Evolutionary conservation across 208 protist species (phyloP).

Genomic region (Porcisia deanei): DNA sequence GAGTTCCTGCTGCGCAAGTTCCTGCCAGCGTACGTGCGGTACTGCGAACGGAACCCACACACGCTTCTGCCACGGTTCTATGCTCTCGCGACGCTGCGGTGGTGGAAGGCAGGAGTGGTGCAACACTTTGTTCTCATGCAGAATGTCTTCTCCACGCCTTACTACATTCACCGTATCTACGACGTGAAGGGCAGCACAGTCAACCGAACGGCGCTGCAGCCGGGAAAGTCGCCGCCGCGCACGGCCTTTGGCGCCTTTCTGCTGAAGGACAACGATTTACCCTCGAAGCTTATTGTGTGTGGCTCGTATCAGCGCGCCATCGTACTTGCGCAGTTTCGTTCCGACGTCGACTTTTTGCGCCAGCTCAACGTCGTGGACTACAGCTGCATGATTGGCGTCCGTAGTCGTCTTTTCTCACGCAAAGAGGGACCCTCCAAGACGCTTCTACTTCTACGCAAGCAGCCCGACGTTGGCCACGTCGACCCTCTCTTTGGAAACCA

Average conservation of each 20-base stretch:
- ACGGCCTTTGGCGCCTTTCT: slow-evolving; percentile 82
- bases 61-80: slow-evolving; percentile 90
- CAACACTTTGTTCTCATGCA: slow-evolving; percentile 92
- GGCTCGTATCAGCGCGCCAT: slow-evolving; percentile 69
- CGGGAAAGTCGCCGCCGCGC: slow-evolving; percentile 55
- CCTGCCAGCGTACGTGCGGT: slow-evolving; percentile 73
- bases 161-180: slow-evolving; percentile 92
- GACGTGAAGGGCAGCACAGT: slow-evolving; percentile 93
- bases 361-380: slow-evolving; percentile 91
- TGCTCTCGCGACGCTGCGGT: slow-evolving; percentile 74
- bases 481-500: slow-evolving; percentile 14
- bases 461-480: slow-evolving; percentile 8
- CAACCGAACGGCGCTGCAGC: slow-evolving; percentile 57
- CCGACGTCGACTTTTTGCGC: slow-evolving; percentile 82
- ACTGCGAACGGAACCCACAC: slow-evolving; percentile 82
- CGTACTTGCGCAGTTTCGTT: slow-evolving; percentile 85
- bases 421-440: slow-evolving; percentile 70
- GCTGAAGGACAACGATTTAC: slow-evolving; percentile 90
- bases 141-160: slow-evolving; percentile 88
- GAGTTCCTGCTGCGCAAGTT: slow-evolving; percentile 67
- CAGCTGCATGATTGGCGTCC: slow-evolving; percentile 92
- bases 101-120: slow-evolving; percentile 42
- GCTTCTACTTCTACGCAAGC: slow-evolving; percentile 38
- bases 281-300: slow-evolving; percentile 83
- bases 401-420: slow-evolving; percentile 70